Evolutionary conservation across 2,329 filamentous ascomycete species (phyloP).

Genomic region (Nemania abortiva): DNA sequence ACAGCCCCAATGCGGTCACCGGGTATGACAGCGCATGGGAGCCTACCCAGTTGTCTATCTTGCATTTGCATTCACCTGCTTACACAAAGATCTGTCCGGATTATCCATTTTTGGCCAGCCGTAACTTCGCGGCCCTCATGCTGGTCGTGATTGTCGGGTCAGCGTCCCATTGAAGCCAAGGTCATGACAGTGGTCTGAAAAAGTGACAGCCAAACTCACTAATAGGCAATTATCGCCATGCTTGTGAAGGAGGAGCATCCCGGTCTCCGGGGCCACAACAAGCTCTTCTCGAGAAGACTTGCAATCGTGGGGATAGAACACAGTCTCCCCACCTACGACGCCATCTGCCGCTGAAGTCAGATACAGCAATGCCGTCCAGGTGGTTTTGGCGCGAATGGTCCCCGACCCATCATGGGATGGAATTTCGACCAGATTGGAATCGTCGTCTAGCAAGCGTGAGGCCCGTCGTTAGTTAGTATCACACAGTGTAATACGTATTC

Average conservation of each 20-base stretch:
- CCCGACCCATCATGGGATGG: constrained; percentile 54
- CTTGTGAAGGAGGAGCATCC: constrained; percentile 86
- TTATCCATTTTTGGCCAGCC: constrained; percentile 89
- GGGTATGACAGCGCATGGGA: not conserved
- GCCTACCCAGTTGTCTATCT: not conserved
- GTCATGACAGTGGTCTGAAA: not conserved
- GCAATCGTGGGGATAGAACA: constrained; percentile 83
- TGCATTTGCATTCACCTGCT: constrained; percentile 43
- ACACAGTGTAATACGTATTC: constrained; percentile 5
- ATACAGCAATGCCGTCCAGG: constrained; percentile 92
- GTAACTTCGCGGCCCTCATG: constrained; percentile 87
- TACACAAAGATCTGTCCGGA: constrained; percentile 85
- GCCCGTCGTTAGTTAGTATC: constrained; percentile 34
- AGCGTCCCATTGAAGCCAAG: constrained; percentile 18
- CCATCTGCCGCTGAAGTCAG: constrained; percentile 80
- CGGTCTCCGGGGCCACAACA: constrained; percentile 80
- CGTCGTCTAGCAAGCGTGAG: constrained; percentile 74
- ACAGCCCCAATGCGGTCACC: not conserved
- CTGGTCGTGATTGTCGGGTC: constrained; percentile 56
- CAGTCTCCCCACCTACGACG: constrained; percentile 87
- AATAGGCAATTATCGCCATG: constrained; percentile 91
- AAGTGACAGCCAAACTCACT: constrained; percentile 56
- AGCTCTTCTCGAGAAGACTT: constrained; percentile 72
- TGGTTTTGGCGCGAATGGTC: constrained; percentile 73
- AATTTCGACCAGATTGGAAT: constrained; percentile 79